Conservation (phyloP, 2,329 filamentous ascomycete genomes). For the Fusarium kyushuense region DNA sequence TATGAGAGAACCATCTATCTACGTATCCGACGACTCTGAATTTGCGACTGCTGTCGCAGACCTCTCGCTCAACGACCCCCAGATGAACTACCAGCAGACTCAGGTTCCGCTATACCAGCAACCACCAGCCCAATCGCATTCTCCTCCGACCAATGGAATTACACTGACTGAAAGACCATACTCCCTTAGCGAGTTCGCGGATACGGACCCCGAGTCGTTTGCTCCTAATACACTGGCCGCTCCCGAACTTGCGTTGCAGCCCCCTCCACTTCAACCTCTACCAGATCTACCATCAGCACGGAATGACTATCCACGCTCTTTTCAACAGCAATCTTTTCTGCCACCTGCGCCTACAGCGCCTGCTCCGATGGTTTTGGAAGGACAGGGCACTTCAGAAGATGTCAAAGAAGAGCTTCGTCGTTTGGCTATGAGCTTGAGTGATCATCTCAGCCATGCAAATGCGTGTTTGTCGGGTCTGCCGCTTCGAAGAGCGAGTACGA, state of each 20-base stretch:
- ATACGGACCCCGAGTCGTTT: constrained; percentile 56
- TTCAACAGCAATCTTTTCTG: constrained; percentile 35
- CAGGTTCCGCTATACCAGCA: constrained; percentile 37
- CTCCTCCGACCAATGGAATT: constrained; percentile 32
- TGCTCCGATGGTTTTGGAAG: constrained; percentile 65
- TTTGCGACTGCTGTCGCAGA: constrained; percentile 57
- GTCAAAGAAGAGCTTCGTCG: constrained; percentile 64
- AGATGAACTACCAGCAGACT: constrained; percentile 36
- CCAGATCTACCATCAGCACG: constrained; percentile 35
- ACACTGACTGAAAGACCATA: constrained; percentile 50
- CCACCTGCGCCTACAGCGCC: constrained; percentile 60
- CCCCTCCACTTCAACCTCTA: constrained; percentile 41
- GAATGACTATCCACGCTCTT: constrained; percentile 33
- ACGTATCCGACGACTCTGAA: constrained; percentile 70
- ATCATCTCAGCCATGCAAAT: constrained; percentile 62
- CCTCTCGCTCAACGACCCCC: constrained; percentile 45
- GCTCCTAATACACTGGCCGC: constrained; percentile 50
- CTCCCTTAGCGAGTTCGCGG: constrained; percentile 57
- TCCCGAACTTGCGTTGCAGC: constrained; percentile 40
- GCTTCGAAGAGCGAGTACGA: constrained; percentile 51
- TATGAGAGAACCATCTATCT: constrained; percentile 68
- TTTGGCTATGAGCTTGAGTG: constrained; percentile 62
- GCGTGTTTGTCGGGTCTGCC: constrained; percentile 58
- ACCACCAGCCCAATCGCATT: constrained; percentile 11
- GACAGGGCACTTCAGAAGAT: constrained; percentile 63